Conservation (phyloP, 2,329 filamentous ascomycete genomes). For the Botrytis elliptica region DNA sequence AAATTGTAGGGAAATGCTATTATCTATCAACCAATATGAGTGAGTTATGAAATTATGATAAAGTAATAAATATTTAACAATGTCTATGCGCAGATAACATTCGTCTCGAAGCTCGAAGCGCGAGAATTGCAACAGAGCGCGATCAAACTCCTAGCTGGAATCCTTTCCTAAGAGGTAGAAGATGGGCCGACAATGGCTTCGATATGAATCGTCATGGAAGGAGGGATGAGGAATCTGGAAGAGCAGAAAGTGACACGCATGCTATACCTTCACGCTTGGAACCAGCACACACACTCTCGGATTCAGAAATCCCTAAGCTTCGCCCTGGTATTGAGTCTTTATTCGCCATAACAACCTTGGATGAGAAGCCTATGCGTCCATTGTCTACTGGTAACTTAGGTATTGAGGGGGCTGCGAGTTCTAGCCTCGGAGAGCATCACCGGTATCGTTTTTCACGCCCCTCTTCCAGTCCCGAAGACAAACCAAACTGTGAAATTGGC, state of each 20-base stretch:
- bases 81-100: not conserved
- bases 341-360: too few relatives aligned
- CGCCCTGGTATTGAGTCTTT: not conserved
- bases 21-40: not conserved
- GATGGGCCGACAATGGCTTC: not conserved
- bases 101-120: slow-evolving; percentile 7
- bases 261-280: not conserved
- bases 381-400: not conserved
- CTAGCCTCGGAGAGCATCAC: not conserved
- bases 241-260: not conserved
- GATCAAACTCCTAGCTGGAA: not conserved
- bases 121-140: not conserved
- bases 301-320: not conserved
- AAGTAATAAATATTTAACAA: not conserved
- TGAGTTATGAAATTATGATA: not conserved
- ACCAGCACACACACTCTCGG: not conserved
- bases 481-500: not conserved
- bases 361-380: not conserved
- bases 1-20: not conserved
- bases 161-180: not conserved
- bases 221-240: not conserved
- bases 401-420: not conserved
- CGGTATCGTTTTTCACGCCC: not conserved
- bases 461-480: not conserved
- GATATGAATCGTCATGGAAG: not conserved